Evolutionary conservation across 176 grass and related monocot species (phyloP), one percentile per base, ranked within the genome.

Genomic region (Phragmites australis): DNA sequence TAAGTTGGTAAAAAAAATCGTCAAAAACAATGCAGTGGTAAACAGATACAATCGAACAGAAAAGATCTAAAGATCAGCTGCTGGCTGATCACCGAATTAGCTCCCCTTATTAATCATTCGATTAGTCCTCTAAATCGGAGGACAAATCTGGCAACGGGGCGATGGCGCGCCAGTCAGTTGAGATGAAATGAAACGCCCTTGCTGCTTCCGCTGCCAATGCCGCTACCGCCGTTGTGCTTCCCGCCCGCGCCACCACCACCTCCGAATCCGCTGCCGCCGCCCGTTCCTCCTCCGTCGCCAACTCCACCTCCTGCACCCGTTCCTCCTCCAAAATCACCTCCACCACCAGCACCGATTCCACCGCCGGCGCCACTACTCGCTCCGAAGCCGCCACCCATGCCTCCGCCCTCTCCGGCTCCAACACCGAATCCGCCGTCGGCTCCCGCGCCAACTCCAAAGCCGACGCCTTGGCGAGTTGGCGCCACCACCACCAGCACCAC

Each of bases 311-410:
- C 23, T 2, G 62, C 82, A 0, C 68, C 78, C 1, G 57, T 1
- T 0, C 88, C 81, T 0, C 34, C 37, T 0, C 88, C 70, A 5
- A 72, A 1, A 12, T 48, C 70, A 34, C 48, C 70, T 0, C 70
- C 67, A 1, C 43, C 87, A 6, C 81, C 60, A 0, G 25, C 64
- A 15, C 81, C 87, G 5, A 58, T 9, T 9, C 86, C 81, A 2
- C 14, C 37, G 14, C 65, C 87, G 0, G 1, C 37, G 0, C 88
- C 88, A 1, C 25, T 23, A 0, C 51, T 62, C 0, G n/a, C n/a
- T n/a, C n/a, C n/a, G n/a, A n/a, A n/a, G 0, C 64, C 72, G 8
- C 9, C 73, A 1, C 72, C 57, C 9, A 51, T 9, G 8, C 64
- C 41, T 0, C 63, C 54, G 8, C 69, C 55, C 0, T 6, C 34